Evolutionary conservation across 768 basidiomycete species (phyloP).

Genomic region (Clavaria fumosa): DNA sequence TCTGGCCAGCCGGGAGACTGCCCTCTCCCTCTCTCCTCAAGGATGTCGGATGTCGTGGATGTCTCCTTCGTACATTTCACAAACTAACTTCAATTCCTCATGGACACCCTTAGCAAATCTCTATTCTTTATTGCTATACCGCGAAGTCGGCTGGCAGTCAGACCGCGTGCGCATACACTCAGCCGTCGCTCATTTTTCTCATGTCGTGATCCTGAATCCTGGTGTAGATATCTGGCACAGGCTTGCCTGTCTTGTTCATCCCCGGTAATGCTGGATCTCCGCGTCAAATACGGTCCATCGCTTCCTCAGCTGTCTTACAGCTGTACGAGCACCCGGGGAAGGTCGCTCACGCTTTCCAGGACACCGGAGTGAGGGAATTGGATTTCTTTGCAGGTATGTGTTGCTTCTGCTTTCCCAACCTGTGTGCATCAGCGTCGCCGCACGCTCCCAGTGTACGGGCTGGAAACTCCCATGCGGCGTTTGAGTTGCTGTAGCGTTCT

Average conservation of each 20-base stretch:
- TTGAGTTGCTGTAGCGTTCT: too few relatives aligned
- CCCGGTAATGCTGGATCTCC: conserved; percentile 96
- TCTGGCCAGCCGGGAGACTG: conserved; percentile 28
- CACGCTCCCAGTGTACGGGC: too few relatives aligned
- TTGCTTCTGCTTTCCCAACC: too few relatives aligned
- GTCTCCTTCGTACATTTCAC: conserved; percentile 77
- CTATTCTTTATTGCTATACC: conserved; percentile 83
- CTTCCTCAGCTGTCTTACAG: conserved; percentile 77
- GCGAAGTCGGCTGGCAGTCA: conserved; percentile 75
- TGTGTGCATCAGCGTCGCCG: too few relatives aligned
- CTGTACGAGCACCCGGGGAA: conserved; percentile 50
- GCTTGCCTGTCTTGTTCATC: conserved; percentile 86
- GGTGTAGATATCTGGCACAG: conserved; percentile 18
- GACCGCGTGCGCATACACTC: conserved; percentile 28
- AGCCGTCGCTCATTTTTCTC: too few relatives aligned
- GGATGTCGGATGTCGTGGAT: conserved; percentile 96
- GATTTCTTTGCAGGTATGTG: conserved; percentile 84
- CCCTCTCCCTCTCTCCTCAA: conserved; percentile 54
- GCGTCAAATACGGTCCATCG: conserved; percentile 87
- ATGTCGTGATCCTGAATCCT: not conserved
- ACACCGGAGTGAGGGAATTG: conserved; percentile 35
- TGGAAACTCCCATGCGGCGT: not conserved
- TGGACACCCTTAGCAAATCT: conserved; percentile 60
- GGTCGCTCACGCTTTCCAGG: conserved; percentile 36
- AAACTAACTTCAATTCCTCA: conserved; percentile 45